Percentiles rank a stretch among this genome's conserved stretches.
Evolutionary conservation across 768 basidiomycete species (phyloP).

Genomic region (Lyophyllum decastes): DNA sequence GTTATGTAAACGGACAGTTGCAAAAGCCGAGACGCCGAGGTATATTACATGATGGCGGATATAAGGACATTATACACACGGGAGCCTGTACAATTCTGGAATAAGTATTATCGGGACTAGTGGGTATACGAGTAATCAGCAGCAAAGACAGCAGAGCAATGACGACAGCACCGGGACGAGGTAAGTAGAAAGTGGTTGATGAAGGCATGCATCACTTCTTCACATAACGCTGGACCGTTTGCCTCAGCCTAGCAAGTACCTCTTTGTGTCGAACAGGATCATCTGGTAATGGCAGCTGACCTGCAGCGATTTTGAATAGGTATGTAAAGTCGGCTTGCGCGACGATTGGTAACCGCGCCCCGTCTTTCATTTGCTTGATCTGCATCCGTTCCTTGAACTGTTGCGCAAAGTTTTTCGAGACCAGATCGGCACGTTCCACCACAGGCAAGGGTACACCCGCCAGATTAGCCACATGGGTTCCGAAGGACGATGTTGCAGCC

Average conservation of each 20-base stretch:
- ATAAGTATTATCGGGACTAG: background rate
- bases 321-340: slow-evolving; percentile 92
- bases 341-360: slow-evolving; percentile 67
- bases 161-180: slow-evolving; percentile 3
- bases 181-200: background rate
- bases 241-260: slow-evolving; percentile 55
- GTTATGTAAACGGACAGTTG: background rate
- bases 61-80: background rate
- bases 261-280: slow-evolving; percentile 54
- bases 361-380: slow-evolving; percentile 55
- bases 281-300: slow-evolving; percentile 51
- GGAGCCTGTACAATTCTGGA: background rate
- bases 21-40: background rate
- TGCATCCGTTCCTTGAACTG: slow-evolving; percentile 85
- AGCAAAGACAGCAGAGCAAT: background rate
- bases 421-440: slow-evolving; percentile 83
- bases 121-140: background rate
- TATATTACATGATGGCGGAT: background rate
- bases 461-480: slow-evolving; percentile 92
- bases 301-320: slow-evolving; percentile 62
- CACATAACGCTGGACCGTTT: slow-evolving; percentile 25
- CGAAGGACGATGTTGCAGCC: slow-evolving; percentile 86
- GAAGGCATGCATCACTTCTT: slow-evolving; percentile 11
- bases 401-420: slow-evolving; percentile 84
- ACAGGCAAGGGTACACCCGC: slow-evolving; percentile 88